phyloP scores from a whole-genome alignment of 257 asterid species.

The Rhazya stricta region DNA sequence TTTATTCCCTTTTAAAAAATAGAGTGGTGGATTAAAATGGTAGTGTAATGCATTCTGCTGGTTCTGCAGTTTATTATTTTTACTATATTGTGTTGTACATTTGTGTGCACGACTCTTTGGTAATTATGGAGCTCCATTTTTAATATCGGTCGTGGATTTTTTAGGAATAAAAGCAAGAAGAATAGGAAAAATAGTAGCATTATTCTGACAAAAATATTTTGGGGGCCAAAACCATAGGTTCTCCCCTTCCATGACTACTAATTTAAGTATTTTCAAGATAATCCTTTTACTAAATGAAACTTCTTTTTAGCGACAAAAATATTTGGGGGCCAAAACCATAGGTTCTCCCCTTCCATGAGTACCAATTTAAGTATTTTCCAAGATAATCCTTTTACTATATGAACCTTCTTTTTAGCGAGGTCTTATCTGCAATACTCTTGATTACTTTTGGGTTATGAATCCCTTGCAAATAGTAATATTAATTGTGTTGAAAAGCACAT shows the following conservation, averaged over 20 bases:
- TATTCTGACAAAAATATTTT: not conserved
- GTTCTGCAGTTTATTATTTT: not conserved
- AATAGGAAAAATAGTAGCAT: not conserved
- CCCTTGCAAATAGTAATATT: not conserved
- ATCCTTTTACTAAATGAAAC: not conserved
- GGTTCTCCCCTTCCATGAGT: not conserved
- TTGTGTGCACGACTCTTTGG: not conserved
- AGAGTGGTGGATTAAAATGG: not conserved
- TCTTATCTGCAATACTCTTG: not conserved
- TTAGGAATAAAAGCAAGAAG: not conserved
- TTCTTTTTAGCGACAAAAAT: not conserved
- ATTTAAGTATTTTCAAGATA: not conserved
- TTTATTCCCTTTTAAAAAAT: not conserved
- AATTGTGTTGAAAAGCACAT: conserved; percentile 1
- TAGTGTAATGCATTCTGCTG: not conserved
- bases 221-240: not conserved
- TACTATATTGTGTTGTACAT: not conserved
- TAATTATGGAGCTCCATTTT: not conserved
- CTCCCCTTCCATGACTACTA: not conserved
- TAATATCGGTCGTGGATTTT: not conserved
- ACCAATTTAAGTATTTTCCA: not conserved
- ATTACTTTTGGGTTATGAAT: not conserved
- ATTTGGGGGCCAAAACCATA: not conserved
- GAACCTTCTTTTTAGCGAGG: not conserved
- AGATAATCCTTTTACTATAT: not conserved